phyloP scores from a whole-genome alignment of 331 rosid genomes.

The Stylosanthes scabra region DNA sequence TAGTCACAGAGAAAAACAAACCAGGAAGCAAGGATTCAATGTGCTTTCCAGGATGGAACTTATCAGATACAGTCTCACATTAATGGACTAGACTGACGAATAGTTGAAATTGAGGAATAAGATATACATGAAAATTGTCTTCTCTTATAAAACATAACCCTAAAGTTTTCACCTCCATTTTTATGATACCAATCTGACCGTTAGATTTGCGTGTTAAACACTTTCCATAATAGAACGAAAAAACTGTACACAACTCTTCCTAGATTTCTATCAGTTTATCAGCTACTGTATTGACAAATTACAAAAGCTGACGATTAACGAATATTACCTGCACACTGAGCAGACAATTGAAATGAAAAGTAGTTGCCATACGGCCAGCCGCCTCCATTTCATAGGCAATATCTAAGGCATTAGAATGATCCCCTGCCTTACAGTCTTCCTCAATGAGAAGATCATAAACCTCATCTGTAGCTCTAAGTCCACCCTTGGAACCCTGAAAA shows the following conservation, averaged over 20 bases:
- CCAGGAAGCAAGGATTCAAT: constrained; percentile 28
- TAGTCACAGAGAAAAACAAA: constrained; percentile 21
- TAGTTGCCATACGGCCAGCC: constrained; percentile 97
- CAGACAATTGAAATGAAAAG: constrained; percentile 92
- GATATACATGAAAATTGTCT: neutral
- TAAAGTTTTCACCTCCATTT: constrained; percentile 11
- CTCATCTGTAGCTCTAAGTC: constrained; percentile 85
- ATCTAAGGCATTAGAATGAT: constrained; percentile 95
- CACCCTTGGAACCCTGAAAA: constrained; percentile 89
- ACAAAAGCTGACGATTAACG: constrained; percentile 16
- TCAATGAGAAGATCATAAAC: constrained; percentile 83
- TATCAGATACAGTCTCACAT: constrained; percentile 5
- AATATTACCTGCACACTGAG: constrained; percentile 91
- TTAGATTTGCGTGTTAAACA: neutral
- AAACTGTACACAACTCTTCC: neutral
- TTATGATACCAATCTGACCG: constrained; percentile 6
- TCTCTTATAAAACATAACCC: neutral
- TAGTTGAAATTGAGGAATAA: neutral
- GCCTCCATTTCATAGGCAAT: constrained; percentile 96
- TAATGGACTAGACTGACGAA: constrained; percentile 9
- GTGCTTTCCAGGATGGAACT: constrained; percentile 16
- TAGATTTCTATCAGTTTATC: neutral
- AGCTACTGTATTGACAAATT: neutral
- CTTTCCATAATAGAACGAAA: neutral
- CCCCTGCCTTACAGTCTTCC: constrained; percentile 90